Evolutionary conservation across 1,284 basidiomycete genomes (phyloP).

Genomic region (Puccinia triticina): DNA sequence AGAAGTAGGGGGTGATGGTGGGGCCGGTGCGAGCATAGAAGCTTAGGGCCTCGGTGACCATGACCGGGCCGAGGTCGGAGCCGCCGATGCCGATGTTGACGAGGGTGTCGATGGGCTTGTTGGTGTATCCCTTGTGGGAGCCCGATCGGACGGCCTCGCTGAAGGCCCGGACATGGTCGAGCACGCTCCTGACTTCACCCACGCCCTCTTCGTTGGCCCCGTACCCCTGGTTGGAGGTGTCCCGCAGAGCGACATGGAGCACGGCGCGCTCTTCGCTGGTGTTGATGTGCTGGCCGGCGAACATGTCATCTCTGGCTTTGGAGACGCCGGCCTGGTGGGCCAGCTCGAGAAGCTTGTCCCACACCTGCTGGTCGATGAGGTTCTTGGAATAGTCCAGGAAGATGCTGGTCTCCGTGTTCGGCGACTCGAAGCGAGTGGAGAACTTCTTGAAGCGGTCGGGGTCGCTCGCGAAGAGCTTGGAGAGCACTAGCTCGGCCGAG

Average conservation of each 20-base stretch:
- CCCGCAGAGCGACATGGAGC: slow-evolving; percentile 89
- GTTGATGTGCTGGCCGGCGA: slow-evolving; percentile 94
- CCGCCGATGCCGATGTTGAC: slow-evolving; percentile 99
- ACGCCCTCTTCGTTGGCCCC: slow-evolving; percentile 77
- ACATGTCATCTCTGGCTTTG: slow-evolving; percentile 87
- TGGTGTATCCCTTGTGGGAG: slow-evolving; percentile 93
- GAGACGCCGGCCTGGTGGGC: slow-evolving; percentile 85
- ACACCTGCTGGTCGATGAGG: slow-evolving; percentile 83
- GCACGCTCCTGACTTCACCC: slow-evolving; percentile 78
- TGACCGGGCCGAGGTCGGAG: slow-evolving; percentile 95
- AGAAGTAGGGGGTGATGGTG: slow-evolving; percentile 83
- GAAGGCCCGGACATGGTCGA: slow-evolving; percentile 90
- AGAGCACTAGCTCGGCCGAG: slow-evolving; percentile 74
- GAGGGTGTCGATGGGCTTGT: slow-evolving; percentile 88
- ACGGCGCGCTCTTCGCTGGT: slow-evolving; percentile 96
- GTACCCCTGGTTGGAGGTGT: slow-evolving; percentile 68
- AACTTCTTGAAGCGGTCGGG: slow-evolving; percentile 82
- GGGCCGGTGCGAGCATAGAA: slow-evolving; percentile 75
- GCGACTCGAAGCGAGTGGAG: slow-evolving; percentile 72
- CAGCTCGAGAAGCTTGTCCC: slow-evolving; percentile 71
- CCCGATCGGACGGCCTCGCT: slow-evolving; percentile 81
- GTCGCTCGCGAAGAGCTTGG: slow-evolving; percentile 87
- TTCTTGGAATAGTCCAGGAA: slow-evolving; percentile 98
- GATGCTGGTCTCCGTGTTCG: slow-evolving; percentile 72
- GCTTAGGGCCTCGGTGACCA: slow-evolving; percentile 98